Evolutionary conservation across 2,329 filamentous ascomycete genomes (phyloP).

Genomic region (Penicillium decumbens): DNA sequence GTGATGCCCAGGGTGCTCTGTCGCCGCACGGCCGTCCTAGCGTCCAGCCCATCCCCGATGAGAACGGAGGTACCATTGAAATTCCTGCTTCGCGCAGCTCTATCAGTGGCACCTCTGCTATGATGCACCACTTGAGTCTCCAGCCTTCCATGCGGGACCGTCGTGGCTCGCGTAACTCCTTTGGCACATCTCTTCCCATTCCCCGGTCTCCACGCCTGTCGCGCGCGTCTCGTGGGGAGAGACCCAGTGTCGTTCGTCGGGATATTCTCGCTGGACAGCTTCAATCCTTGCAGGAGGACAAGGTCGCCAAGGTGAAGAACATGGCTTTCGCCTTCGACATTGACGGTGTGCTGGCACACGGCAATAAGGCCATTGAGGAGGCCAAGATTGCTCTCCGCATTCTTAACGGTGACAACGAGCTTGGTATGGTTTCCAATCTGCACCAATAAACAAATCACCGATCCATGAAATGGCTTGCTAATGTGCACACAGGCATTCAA

Average conservation of each 20-base stretch:
- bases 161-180: conserved; percentile 68
- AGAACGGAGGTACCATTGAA: conserved; percentile 56
- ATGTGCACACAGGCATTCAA: conserved; percentile 55
- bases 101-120: conserved; percentile 62
- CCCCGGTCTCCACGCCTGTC: conserved; percentile 54
- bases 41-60: conserved; percentile 42
- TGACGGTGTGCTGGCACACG: conserved; percentile 70
- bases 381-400: conserved; percentile 63
- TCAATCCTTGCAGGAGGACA: conserved; percentile 62
- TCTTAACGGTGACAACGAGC: conserved; percentile 70
- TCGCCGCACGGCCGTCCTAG: conserved; percentile 1
- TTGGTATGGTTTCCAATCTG: conserved; percentile 29
- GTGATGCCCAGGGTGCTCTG: background rate
- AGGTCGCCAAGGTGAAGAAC: conserved; percentile 66
- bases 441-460: too few species aligned
- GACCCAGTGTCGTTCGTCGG: conserved; percentile 45
- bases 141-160: conserved; percentile 64
- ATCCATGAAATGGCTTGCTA: background rate
- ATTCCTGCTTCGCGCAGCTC: conserved; percentile 64
- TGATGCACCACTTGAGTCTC: conserved; percentile 69
- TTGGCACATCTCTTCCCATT: conserved; percentile 68
- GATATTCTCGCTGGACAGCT: conserved; percentile 67
- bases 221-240: conserved; percentile 62
- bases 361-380: conserved; percentile 65
- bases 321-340: conserved; percentile 71